phyloP scores from a whole-genome alignment of 2,329 filamentous ascomycete genomes.

The Cyphellophora attinorum region DNA sequence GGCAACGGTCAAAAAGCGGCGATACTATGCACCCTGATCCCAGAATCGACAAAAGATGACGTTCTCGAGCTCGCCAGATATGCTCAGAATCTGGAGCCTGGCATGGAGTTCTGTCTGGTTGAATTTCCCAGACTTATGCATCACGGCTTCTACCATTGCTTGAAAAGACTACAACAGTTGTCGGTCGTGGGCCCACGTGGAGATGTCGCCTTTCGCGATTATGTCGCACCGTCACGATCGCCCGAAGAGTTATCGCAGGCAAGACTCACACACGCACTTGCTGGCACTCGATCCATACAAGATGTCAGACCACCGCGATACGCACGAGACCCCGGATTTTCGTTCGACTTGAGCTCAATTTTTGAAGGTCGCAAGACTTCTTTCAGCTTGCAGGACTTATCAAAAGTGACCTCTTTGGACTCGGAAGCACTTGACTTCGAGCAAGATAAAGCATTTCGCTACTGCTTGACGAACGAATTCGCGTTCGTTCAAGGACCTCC shows the following conservation, averaged over 20 bases:
- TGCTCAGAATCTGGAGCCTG: conserved; percentile 13
- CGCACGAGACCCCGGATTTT: conserved; percentile 9
- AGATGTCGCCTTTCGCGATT: conserved; percentile 17
- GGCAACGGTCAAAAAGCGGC: conserved; percentile 11
- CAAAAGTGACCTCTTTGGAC: conserved; percentile 3
- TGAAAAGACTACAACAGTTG: conserved; percentile 48
- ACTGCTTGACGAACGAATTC: neutral
- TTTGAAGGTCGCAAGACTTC: conserved; percentile 6
- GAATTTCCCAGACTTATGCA: conserved; percentile 55
- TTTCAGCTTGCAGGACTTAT: conserved; percentile 7
- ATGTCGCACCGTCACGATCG: conserved; percentile 13
- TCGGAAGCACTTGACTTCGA: conserved; percentile 30
- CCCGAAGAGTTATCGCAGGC: conserved; percentile 1
- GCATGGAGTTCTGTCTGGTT: conserved; percentile 31
- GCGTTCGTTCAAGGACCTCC: conserved; percentile 21
- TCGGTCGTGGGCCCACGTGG: too few relatives aligned
- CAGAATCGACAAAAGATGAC: conserved; percentile 12
- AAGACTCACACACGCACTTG: conserved; percentile 2
- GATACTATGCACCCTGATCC: conserved; percentile 12
- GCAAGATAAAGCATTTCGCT: conserved; percentile 1
- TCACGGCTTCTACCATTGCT: conserved; percentile 47
- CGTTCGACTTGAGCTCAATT: conserved; percentile 16
- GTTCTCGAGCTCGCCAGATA: conserved; percentile 12
- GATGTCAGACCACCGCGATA: conserved; percentile 18
- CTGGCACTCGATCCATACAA: neutral